Conservation (phyloP, 306 rosid species). For the Vigna angularis region DNA sequence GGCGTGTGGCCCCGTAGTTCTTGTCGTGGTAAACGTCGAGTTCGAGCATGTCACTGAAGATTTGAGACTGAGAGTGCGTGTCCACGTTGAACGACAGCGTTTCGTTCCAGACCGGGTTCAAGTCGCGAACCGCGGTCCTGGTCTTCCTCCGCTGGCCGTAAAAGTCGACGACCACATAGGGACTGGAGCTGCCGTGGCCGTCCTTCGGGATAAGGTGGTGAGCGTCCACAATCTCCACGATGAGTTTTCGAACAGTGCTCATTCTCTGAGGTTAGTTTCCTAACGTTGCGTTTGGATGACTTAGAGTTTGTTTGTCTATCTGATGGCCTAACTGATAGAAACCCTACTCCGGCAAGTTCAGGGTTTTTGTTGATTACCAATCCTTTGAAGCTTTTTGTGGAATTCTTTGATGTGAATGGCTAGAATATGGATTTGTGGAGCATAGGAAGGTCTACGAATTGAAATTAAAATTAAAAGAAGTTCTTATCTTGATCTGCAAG, state of each 20-base stretch:
- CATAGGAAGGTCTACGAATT: background rate
- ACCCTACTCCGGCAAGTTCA: background rate
- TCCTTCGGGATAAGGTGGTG: constrained; percentile 77
- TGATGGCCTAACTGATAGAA: constrained; percentile 10
- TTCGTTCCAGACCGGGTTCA: constrained; percentile 86
- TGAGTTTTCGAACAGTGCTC: constrained; percentile 60
- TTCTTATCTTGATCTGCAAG: constrained; percentile 68
- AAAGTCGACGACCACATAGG: constrained; percentile 71
- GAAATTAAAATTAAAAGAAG: constrained; percentile 34
- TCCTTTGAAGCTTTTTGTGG: background rate
- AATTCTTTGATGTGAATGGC: constrained; percentile 34
- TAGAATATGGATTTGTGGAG: constrained; percentile 1
- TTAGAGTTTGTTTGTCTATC: background rate
- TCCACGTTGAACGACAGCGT: constrained; percentile 69
- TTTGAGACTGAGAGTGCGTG: constrained; percentile 47
- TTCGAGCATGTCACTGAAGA: constrained; percentile 73
- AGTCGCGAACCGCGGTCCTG: constrained; percentile 52
- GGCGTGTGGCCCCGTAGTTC: constrained; percentile 60
- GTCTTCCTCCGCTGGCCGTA: constrained; percentile 75
- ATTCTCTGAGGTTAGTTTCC: background rate
- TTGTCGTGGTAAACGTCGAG: constrained; percentile 70
- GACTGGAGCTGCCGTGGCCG: constrained; percentile 84
- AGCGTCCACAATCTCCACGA: constrained; percentile 87
- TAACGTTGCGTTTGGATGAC: background rate
- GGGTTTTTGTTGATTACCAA: background rate